Conservation (phyloP, 2,329 filamentous ascomycete species). For the Fusarium sp. region DNA sequence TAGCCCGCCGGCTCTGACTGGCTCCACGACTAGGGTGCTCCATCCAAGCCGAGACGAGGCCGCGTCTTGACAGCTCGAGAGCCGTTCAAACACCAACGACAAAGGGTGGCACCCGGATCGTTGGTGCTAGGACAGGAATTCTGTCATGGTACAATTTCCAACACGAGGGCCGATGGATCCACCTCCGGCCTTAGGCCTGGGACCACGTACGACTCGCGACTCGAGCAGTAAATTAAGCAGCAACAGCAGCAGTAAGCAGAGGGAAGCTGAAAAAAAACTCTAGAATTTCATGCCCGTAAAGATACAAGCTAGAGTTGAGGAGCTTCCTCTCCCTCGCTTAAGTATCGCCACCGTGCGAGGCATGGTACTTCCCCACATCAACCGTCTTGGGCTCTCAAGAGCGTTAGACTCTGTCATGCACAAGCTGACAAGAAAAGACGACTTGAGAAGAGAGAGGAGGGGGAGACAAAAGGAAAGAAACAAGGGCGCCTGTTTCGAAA, state of each 20-base stretch:
- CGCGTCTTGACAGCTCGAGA: conserved; percentile 30
- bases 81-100: conserved; percentile 23
- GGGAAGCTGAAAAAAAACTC: neutral
- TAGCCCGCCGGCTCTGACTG: conserved; percentile 15
- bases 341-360: conserved; percentile 39
- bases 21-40: conserved; percentile 10
- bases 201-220: neutral
- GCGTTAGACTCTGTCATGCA: conserved; percentile 29
- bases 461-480: conserved; percentile 7
- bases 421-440: conserved; percentile 2
- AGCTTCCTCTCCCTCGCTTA: conserved; percentile 13
- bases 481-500: conserved; percentile 9
- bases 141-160: neutral
- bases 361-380: conserved; percentile 34
- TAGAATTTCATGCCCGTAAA: neutral
- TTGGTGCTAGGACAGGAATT: neutral
- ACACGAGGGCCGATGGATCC: conserved; percentile 8
- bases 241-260: neutral
- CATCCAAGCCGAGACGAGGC: conserved; percentile 16
- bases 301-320: neutral
- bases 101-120: conserved; percentile 5
- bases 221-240: neutral
- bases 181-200: neutral
- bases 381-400: conserved; percentile 27
- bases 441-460: neutral